Evolutionary conservation across 1,139 yeast genomes (phyloP).

Genomic region (Insectozyma bohioensis): DNA sequence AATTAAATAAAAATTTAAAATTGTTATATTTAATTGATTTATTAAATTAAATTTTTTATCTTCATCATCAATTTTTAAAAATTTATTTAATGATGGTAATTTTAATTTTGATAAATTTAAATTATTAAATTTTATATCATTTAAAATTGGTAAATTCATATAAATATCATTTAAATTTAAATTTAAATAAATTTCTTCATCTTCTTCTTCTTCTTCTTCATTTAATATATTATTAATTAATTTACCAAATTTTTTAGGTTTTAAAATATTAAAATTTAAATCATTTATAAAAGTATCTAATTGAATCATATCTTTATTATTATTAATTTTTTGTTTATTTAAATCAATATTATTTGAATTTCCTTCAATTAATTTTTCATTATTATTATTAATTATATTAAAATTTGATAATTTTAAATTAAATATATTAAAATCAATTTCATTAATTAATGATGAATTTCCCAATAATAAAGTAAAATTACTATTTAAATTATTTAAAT

Average conservation of each 20-base stretch:
- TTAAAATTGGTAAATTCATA: constrained; percentile 22
- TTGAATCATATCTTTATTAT: constrained; percentile 1
- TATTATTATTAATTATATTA: too few species aligned
- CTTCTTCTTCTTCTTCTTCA: constrained; percentile 1
- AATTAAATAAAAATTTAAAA: constrained; percentile 24
- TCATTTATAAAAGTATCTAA: constrained; percentile 4
- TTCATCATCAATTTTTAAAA: not conserved
- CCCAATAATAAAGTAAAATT: too few species aligned
- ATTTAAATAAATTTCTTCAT: constrained; percentile 14
- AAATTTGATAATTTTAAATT: constrained; percentile 4
- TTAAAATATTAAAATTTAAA: constrained; percentile 16
- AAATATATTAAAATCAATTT: constrained; percentile 2
- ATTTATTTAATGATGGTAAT: constrained; percentile 3
- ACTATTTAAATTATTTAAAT: not conserved
- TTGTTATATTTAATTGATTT: constrained; percentile 19
- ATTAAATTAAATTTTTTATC: constrained; percentile 13
- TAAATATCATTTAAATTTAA: constrained; percentile 19
- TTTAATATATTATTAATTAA: constrained; percentile 16
- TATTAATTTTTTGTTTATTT: constrained; percentile 5
- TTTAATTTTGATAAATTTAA: constrained; percentile 14
- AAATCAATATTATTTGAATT: constrained; percentile 14
- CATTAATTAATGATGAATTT: too few species aligned
- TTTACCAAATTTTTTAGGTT: constrained; percentile 18
- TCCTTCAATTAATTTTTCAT: too few species aligned
- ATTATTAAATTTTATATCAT: constrained; percentile 18